Base-by-base conservation (phyloP, 2,329 filamentous ascomycete species). In the Xylariales sp. region DNA sequence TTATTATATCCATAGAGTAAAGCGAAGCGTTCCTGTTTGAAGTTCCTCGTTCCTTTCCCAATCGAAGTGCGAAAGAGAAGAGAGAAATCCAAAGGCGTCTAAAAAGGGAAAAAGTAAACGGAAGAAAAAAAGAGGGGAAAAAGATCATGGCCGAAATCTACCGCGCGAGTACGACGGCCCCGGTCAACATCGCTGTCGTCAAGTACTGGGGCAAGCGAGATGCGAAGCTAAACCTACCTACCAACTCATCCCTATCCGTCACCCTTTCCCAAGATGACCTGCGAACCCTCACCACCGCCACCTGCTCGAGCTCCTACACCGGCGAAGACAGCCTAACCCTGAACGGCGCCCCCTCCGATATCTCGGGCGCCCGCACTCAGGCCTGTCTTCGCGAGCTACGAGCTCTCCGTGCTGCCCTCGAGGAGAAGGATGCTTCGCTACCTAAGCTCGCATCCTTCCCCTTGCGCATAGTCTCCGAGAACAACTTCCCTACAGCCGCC, bases 131-230 rank as follows among this genome's bases (percentile, higher is more conserved):
- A 56, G 48, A 48, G 10, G 23, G 23, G 16, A 36, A 49, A 14
- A 5, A 45, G 28, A 68, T 34, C 18, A 86, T 86, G 84, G 80
- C 83, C 39, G 84, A 84, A 65, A 87, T 98, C 76, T 94, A 97
- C 85, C 91, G 94, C 76, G 93, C 96, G 74, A 97, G 93, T 85
- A 97, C 96, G 67, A 98, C 94, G 71, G 96, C 96, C 48, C 96
- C 95, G 14, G 95, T 98, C 78, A 98, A 98, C 85, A 98, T 98
- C 79, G 95, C 95, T 73, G 94, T 98, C 65, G 96, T 98, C 83
- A 98, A 98, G 92, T 97, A 99, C 88, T 99, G 97, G 96, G 96
- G 97, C 75, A 99, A 99, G 84, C 93, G 96, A 70, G 94, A 98
- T 81, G 83, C 93, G 60, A 93, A 92, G 79, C 89, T 98, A 76